phyloP scores from a whole-genome alignment of 73 alveolate genomes.

The Symbiodinium pilosum region DNA sequence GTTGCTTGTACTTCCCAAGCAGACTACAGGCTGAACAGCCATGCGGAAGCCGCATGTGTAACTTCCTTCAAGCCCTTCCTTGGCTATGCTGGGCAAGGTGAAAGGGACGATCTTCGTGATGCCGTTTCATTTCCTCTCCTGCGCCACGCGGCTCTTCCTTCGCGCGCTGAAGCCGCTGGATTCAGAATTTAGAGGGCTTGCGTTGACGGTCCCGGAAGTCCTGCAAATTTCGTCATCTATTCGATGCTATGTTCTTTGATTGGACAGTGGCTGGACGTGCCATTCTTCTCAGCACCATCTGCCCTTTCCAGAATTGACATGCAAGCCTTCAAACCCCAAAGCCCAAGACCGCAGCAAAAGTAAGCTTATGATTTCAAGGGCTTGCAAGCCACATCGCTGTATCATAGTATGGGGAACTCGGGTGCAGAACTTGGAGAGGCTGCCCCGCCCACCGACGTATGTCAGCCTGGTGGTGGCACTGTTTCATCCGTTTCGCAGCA shows the following conservation, averaged over 20 bases:
- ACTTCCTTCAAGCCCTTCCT: neutral
- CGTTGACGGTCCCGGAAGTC: too few relatives aligned
- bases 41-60: neutral
- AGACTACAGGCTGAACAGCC: too few relatives aligned
- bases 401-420: too few relatives aligned
- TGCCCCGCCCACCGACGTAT: neutral
- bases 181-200: too few relatives aligned
- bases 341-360: neutral
- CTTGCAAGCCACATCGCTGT: too few relatives aligned
- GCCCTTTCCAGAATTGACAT: too few relatives aligned
- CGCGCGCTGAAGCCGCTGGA: slow-evolving; percentile 56
- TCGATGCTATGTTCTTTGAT: too few relatives aligned
- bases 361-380: too few relatives aligned
- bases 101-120: slow-evolving; percentile 47
- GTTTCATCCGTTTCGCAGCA: neutral
- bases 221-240: too few relatives aligned
- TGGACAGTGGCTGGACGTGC: too few relatives aligned
- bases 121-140: slow-evolving; percentile 65
- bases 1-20: too few relatives aligned
- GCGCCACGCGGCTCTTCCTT: slow-evolving; percentile 64
- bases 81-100: slow-evolving; percentile 16
- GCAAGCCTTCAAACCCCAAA: neutral
- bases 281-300: too few relatives aligned
- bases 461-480: slow-evolving; percentile 7
- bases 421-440: neutral